Evolutionary conservation across 2,329 filamentous ascomycete genomes (phyloP), one percentile per base, ranked within the genome.

Genomic region (Aspergillus sp.): DNA sequence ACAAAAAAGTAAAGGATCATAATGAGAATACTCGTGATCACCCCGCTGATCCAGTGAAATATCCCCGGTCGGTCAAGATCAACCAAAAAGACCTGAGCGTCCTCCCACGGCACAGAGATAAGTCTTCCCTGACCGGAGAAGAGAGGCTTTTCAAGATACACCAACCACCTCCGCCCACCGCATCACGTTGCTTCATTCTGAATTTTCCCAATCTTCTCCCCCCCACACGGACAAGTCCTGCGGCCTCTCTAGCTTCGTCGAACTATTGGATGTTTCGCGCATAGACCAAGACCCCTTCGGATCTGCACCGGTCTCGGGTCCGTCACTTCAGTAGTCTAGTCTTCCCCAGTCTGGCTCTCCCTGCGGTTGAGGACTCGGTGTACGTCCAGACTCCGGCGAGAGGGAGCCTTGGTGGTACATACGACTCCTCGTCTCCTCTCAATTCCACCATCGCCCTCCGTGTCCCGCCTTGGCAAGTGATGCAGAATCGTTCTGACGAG

Each of bases 121-220:
- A 36, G 12, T 14, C 32, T 36, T 36, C 32, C 11, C 32, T 29
- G 26, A 29, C 26, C 26, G 7, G 7, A 7, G 26, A 29, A 4
- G 26, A 20, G 26, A 29, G 26, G 26, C 26, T 29, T 29, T 29
- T 18, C 42, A n/a, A 46, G 20, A 46, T 51, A 39, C 18, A 65
- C 71, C 71, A 73, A 73, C 71, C 71, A 73, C 68, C 65, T 51
- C 59, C 18, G 53, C 52, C 58, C 57, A 52, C 65, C 24, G 50
- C 63, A 60, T 62, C 71, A 73, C 71, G 71, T 73, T 73, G 64
- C 58, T 55, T 52, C 57, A 54, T 20, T 36, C 54, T 31, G 45
- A 32, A 42, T 58, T 52, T 52, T 52, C 32, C 61, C 55, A 60
- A 55, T 46, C 52, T 50, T 51, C 6, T n/a, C 16, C 36, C 14